Evolutionary conservation across 2,329 filamentous ascomycete species (phyloP).

Genomic region (Neodidymelliopsis sp.): DNA sequence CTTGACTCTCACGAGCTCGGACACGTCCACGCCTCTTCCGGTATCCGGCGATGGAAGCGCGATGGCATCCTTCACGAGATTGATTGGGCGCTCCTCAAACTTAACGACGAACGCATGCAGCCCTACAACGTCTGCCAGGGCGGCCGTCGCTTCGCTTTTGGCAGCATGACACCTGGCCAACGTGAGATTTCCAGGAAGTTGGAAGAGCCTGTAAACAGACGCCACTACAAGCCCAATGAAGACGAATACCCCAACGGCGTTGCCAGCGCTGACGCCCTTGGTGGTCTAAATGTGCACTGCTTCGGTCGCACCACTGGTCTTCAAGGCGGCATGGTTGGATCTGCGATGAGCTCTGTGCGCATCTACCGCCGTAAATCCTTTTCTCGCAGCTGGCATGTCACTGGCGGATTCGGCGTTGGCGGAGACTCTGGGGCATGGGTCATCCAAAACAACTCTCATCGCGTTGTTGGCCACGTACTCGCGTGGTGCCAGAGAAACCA

Average conservation of each 20-base stretch:
- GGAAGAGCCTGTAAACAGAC: slow-evolving; percentile 44
- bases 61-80: slow-evolving; percentile 85
- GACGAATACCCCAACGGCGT: slow-evolving; percentile 64
- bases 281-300: slow-evolving; percentile 83
- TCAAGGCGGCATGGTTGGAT: slow-evolving; percentile 78
- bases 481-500: slow-evolving; percentile 83
- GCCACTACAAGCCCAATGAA: slow-evolving; percentile 45
- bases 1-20: slow-evolving; percentile 82
- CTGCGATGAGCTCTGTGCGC: slow-evolving; percentile 82
- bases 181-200: slow-evolving; percentile 43
- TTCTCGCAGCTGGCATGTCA: slow-evolving; percentile 72
- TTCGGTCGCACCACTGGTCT: slow-evolving; percentile 86
- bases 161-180: slow-evolving; percentile 35
- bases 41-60: slow-evolving; percentile 77
- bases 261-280: slow-evolving; percentile 67
- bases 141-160: slow-evolving; percentile 50
- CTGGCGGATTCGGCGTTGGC: slow-evolving; percentile 72
- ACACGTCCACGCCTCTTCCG: slow-evolving; percentile 87
- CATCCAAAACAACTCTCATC: slow-evolving; percentile 78
- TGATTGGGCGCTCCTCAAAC: slow-evolving; percentile 91
- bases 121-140: slow-evolving; percentile 74
- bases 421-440: slow-evolving; percentile 96
- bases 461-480: slow-evolving; percentile 87
- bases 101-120: slow-evolving; percentile 74
- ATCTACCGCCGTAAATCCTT: slow-evolving; percentile 84